These are phyloP conservation scores for Simmondsia chinensis DNA, from an alignment of 148 eudicot species.

Conservation along the genomic window DNA sequence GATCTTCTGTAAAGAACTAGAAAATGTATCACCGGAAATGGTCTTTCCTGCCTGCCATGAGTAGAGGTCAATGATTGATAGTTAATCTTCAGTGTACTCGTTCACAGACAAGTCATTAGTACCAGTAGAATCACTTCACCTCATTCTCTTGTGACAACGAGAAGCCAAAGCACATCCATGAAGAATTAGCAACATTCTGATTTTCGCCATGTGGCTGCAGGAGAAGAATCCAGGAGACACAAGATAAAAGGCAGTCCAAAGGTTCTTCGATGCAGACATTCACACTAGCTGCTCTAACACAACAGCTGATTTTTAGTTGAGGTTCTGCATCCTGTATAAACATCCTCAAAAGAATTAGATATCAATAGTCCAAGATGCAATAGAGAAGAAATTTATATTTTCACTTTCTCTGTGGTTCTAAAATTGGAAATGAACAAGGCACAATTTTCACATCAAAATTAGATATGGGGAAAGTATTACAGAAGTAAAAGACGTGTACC, in stretches of 20 bases:
- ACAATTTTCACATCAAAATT: too few relatives aligned
- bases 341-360: too few relatives aligned
- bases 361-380: too few relatives aligned
- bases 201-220: slow-evolving; percentile 40
- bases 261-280: slow-evolving; percentile 35
- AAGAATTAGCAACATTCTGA: slow-evolving; percentile 17
- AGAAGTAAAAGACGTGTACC: slow-evolving; percentile 19
- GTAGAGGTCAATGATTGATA: background rate
- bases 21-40: slow-evolving; percentile 31
- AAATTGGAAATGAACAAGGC: too few relatives aligned
- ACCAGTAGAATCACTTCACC: too few relatives aligned
- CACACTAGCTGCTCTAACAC: slow-evolving; percentile 34
- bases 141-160: slow-evolving; percentile 51
- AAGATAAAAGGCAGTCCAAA: slow-evolving; percentile 45
- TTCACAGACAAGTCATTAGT: too few relatives aligned
- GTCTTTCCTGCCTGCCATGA: slow-evolving; percentile 30
- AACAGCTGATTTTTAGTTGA: slow-evolving; percentile 25
- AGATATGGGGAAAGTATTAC: too few relatives aligned
- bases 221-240: slow-evolving; percentile 51
- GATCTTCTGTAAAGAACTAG: slow-evolving; percentile 30
- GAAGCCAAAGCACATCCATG: slow-evolving; percentile 49
- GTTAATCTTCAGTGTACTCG: too few relatives aligned
- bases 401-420: too few relatives aligned
- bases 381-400: too few relatives aligned
- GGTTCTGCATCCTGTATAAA: slow-evolving; percentile 30